phyloP scores from a whole-genome alignment of 2,329 filamentous ascomycete genomes.

The Nemania bipapillata region DNA sequence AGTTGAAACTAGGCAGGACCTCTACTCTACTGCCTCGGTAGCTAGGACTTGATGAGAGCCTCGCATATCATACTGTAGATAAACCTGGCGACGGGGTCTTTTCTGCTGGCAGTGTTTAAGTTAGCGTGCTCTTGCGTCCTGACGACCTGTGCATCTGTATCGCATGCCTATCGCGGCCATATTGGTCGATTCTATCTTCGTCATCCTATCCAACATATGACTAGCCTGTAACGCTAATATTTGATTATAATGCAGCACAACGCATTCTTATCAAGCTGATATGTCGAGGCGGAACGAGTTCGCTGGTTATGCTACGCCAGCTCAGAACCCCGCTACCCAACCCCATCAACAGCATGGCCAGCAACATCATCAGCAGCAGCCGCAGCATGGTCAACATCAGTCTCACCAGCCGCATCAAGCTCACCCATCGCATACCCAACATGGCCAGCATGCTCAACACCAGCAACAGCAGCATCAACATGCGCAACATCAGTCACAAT shows the following conservation, averaged over 20 bases:
- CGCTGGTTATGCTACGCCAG: slow-evolving; percentile 48
- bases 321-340: slow-evolving; percentile 50
- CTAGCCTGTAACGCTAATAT: slow-evolving; percentile 51
- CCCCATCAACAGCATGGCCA: slow-evolving; percentile 52
- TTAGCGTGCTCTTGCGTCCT: not conserved
- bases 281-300: slow-evolving; percentile 62
- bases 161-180: slow-evolving; percentile 41
- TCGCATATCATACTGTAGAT: slow-evolving; percentile 36
- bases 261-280: slow-evolving; percentile 63
- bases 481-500: slow-evolving; percentile 54
- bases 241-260: slow-evolving; percentile 54
- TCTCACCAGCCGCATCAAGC: slow-evolving; percentile 47
- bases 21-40: slow-evolving; percentile 27
- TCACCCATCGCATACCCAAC: slow-evolving; percentile 51
- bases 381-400: slow-evolving; percentile 54
- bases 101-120: slow-evolving; percentile 4
- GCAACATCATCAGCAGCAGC: slow-evolving; percentile 50
- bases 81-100: slow-evolving; percentile 20
- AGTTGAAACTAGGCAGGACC: slow-evolving; percentile 34
- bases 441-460: slow-evolving; percentile 52
- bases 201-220: slow-evolving; percentile 38
- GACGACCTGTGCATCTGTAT: not conserved
- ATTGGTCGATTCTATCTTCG: slow-evolving; percentile 31
- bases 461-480: slow-evolving; percentile 50
- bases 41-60: slow-evolving; percentile 42